These are phyloP conservation scores for Metroxylon sagu DNA, from an alignment of 176 grass and related monocot genomes.

Conservation along the genomic window DNA sequence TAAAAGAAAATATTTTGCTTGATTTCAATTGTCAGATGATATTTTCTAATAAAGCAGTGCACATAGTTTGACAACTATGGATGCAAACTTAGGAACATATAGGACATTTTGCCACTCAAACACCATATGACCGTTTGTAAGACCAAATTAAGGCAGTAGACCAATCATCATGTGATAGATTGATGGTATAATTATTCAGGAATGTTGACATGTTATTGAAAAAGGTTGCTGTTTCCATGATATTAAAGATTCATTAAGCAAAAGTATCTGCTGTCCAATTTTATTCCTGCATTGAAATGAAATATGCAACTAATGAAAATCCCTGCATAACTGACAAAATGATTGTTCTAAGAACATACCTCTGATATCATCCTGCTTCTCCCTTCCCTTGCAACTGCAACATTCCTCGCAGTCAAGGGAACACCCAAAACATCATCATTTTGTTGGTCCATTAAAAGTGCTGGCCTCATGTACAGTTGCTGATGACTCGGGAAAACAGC, in stretches of 20 bases:
- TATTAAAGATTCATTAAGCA: not conserved
- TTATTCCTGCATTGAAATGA: too few relatives aligned
- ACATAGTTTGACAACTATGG: too few relatives aligned
- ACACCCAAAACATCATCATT: conserved; percentile 49
- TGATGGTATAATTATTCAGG: too few relatives aligned
- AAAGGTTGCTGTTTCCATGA: not conserved
- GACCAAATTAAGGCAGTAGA: not conserved
- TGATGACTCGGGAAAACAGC: conserved; percentile 31
- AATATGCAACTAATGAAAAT: too few relatives aligned
- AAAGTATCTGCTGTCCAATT: too few relatives aligned
- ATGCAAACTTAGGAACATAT: too few relatives aligned
- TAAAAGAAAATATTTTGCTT: too few relatives aligned
- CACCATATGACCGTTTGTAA: too few relatives aligned
- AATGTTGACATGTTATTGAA: not conserved
- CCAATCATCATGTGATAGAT: not conserved
- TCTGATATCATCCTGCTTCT: conserved; percentile 33
- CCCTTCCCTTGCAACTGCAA: conserved; percentile 36
- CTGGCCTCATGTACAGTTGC: conserved; percentile 33
- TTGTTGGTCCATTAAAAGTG: conserved; percentile 42
- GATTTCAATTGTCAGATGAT: too few relatives aligned
- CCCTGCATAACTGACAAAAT: too few relatives aligned
- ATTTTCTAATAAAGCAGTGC: too few relatives aligned
- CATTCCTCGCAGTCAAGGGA: conserved; percentile 36
- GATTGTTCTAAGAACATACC: conserved; percentile 19
- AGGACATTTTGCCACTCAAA: too few relatives aligned